Conservation (phyloP, 352 stramenopile species). For the Globisporangium acanthophoron region DNA sequence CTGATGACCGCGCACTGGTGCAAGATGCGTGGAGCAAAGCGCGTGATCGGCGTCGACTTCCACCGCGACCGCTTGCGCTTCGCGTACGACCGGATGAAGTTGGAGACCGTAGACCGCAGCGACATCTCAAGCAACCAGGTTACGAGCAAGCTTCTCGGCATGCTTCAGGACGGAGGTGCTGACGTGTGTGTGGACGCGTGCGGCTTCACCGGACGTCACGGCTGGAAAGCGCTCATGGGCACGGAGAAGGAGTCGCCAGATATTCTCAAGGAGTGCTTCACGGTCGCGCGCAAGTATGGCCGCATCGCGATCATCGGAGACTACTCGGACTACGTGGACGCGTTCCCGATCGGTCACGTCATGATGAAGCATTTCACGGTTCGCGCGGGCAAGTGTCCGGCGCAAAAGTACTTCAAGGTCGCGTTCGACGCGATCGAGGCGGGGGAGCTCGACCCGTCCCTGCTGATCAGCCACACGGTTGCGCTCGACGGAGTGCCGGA, state of each 20-base stretch:
- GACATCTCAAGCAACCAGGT: constrained; percentile 42
- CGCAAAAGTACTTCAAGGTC: constrained; percentile 30
- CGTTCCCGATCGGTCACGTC: constrained; percentile 38
- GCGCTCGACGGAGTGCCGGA: constrained; percentile 49
- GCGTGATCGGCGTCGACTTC: constrained; percentile 51
- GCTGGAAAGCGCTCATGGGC: constrained; percentile 48
- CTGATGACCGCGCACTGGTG: constrained; percentile 52
- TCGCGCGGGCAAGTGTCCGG: constrained; percentile 25
- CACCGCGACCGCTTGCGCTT: constrained; percentile 45
- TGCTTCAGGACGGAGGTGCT: constrained; percentile 42
- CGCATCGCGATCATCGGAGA: constrained; percentile 27
- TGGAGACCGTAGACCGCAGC: constrained; percentile 58
- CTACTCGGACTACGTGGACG: constrained; percentile 23
- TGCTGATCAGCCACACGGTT: constrained; percentile 52
- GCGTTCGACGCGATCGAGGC: constrained; percentile 19
- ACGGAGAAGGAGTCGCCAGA: constrained; percentile 43
- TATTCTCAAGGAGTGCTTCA: constrained; percentile 56
- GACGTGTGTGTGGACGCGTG: constrained; percentile 56
- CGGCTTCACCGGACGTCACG: constrained; percentile 24
- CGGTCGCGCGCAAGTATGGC: constrained; percentile 25
- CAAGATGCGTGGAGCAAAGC: constrained; percentile 58
- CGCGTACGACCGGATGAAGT: constrained; percentile 47
- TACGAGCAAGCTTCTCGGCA: constrained; percentile 36
- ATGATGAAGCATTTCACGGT: constrained; percentile 45
- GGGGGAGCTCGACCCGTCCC: constrained; percentile 23